Percentiles rank a stretch among this genome's conserved stretches.
Conservation (phyloP, 345 rosid species). For the Mercurialis annua region DNA sequence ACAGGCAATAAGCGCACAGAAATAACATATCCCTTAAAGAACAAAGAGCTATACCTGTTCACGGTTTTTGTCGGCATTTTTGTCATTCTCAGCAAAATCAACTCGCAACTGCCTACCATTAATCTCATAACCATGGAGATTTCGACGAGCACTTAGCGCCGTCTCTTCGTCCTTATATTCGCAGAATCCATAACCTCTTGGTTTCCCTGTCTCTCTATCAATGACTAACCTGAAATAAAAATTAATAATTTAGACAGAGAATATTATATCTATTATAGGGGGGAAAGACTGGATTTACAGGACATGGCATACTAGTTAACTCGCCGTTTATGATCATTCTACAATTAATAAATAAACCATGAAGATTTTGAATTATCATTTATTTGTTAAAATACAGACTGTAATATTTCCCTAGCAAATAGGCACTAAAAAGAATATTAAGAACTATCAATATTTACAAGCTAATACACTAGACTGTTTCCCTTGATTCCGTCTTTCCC, state of each 20-base stretch:
- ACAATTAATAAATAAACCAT: background rate
- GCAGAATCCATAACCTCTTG: constrained; percentile 98
- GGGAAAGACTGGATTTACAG: background rate
- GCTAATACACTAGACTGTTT: background rate
- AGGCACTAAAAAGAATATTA: background rate
- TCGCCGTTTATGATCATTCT: too few species aligned
- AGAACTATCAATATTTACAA: background rate
- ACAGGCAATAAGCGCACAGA: background rate
- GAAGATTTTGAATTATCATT: background rate
- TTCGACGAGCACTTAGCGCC: constrained; percentile 96
- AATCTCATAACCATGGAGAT: constrained; percentile 90
- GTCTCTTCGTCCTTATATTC: constrained; percentile 99
- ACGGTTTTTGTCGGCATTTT: constrained; percentile 69
- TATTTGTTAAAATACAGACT: background rate
- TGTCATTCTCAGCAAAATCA: constrained; percentile 99
- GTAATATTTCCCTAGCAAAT: background rate
- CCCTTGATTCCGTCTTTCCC: background rate
- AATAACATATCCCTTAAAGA: background rate
- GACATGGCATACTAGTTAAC: background rate
- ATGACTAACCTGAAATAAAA: constrained; percentile 68
- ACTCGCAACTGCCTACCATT: constrained; percentile 96
- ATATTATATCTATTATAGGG: background rate
- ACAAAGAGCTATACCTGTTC: constrained; percentile 54
- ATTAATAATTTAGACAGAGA: background rate
- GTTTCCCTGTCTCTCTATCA: constrained; percentile 97